Evolutionary conservation across 2,329 filamentous ascomycete genomes (phyloP).

Genomic region (Ophiostoma pallidulum): DNA sequence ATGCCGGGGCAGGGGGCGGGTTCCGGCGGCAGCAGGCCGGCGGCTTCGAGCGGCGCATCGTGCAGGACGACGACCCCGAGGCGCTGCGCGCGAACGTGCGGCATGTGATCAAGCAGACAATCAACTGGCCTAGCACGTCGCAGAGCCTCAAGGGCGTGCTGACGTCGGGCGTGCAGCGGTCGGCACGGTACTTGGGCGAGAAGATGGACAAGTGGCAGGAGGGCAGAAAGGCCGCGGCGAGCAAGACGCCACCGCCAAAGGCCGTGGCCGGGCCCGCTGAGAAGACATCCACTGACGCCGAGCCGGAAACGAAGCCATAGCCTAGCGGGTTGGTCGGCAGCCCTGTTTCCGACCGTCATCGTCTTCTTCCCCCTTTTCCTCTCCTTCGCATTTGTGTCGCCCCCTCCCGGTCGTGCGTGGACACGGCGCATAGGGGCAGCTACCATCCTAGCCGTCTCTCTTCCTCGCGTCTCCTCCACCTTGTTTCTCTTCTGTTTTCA

Average conservation of each 20-base stretch:
- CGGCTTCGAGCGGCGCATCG: conserved; percentile 79
- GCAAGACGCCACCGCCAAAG: neutral
- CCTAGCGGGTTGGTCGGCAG: neutral
- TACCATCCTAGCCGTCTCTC: too few relatives aligned
- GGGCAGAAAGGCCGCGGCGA: conserved; percentile 19
- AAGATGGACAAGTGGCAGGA: conserved; percentile 61
- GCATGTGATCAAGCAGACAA: conserved; percentile 73
- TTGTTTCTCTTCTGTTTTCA: too few relatives aligned
- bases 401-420: too few relatives aligned
- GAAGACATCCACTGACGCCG: neutral
- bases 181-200: conserved; percentile 68
- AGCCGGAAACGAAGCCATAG: neutral
- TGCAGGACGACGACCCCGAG: conserved; percentile 53
- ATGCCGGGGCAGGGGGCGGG: conserved; percentile 37
- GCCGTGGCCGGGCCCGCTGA: neutral
- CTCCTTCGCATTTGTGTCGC: too few relatives aligned
- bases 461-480: too few relatives aligned
- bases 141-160: conserved; percentile 79
- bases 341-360: too few relatives aligned
- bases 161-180: conserved; percentile 63
- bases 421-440: too few relatives aligned
- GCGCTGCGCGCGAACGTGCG: conserved; percentile 64
- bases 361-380: too few relatives aligned
- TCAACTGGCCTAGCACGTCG: conserved; percentile 82
- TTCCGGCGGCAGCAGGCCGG: conserved; percentile 70